These are phyloP conservation scores for Gnomoniopsis sp. DNA, from an alignment of 2,329 filamentous ascomycete genomes.

Conservation along the genomic window DNA sequence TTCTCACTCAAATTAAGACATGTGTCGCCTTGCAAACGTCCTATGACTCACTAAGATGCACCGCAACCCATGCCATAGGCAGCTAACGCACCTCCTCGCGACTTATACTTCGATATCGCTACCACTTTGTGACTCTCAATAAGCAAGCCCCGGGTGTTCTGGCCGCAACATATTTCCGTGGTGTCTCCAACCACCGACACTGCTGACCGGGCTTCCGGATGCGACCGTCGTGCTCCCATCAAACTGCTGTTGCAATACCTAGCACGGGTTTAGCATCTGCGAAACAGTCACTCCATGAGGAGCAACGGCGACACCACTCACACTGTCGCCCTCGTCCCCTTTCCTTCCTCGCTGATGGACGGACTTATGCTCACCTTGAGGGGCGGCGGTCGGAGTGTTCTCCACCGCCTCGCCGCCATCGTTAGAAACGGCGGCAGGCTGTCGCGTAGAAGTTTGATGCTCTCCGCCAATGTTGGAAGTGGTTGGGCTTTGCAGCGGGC, in stretches of 20 bases:
- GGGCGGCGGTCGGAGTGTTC: not conserved
- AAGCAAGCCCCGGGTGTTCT: slow-evolving; percentile 3
- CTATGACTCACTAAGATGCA: no score
- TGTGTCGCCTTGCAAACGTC: not conserved
- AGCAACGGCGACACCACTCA: not conserved
- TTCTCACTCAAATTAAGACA: not conserved
- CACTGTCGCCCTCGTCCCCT: not conserved
- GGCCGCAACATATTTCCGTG: not conserved
- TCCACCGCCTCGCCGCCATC: slow-evolving; percentile 1
- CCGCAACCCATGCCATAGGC: not conserved
- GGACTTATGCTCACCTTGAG: slow-evolving; percentile 17
- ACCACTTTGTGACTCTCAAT: not conserved
- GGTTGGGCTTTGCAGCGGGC: slow-evolving; percentile 3
- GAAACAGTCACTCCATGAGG: not conserved
- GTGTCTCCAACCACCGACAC: slow-evolving; percentile 13
- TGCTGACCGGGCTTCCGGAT: slow-evolving; percentile 15
- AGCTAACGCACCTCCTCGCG: not conserved
- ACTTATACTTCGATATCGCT: not conserved
- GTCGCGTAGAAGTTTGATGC: not conserved
- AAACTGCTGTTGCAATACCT: slow-evolving; percentile 15
- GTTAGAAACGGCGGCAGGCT: not conserved
- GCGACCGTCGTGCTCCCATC: slow-evolving; percentile 10
- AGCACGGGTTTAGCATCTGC: slow-evolving; percentile 9
- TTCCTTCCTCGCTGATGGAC: not conserved
- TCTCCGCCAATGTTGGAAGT: not conserved